Conservation (phyloP, 495 filamentous ascomycete species). For the Amphirosellinia nigrospora region DNA sequence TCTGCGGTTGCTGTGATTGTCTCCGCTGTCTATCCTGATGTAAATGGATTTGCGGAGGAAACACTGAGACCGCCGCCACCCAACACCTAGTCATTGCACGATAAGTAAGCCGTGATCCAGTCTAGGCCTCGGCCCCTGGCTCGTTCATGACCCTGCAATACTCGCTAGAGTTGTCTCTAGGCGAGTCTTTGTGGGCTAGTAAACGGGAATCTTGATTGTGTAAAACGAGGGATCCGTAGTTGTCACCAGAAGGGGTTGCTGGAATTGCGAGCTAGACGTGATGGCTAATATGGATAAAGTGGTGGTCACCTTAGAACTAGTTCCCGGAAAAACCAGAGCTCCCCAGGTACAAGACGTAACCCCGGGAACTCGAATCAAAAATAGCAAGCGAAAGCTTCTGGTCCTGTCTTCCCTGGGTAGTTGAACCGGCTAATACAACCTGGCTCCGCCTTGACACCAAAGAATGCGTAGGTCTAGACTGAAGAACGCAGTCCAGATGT, state of each 20-base stretch:
- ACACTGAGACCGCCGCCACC: neutral
- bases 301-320: neutral
- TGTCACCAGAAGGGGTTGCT: neutral
- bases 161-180: neutral
- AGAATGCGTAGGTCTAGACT: conserved; percentile 34
- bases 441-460: conserved; percentile 15
- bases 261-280: conserved; percentile 7
- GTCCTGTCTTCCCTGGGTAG: conserved; percentile 9
- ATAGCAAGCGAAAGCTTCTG: conserved; percentile 28
- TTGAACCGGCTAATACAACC: conserved; percentile 34
- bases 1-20: conserved; percentile 2
- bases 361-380: conserved; percentile 19
- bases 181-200: conserved; percentile 7
- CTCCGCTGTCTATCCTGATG: conserved; percentile 4
- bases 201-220: neutral
- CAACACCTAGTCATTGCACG: neutral
- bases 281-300: conserved; percentile 29
- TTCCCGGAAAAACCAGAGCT: conserved; percentile 17
- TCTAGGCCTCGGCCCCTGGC: conserved; percentile 9
- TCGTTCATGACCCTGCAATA: neutral
- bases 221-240: neutral
- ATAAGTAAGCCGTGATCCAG: neutral
- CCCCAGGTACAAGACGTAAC: neutral
- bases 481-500: conserved; percentile 37
- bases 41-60: conserved; percentile 19